Evolutionary conservation across 2,329 filamentous ascomycete genomes (phyloP).

Genomic region (Diaporthe sp.): DNA sequence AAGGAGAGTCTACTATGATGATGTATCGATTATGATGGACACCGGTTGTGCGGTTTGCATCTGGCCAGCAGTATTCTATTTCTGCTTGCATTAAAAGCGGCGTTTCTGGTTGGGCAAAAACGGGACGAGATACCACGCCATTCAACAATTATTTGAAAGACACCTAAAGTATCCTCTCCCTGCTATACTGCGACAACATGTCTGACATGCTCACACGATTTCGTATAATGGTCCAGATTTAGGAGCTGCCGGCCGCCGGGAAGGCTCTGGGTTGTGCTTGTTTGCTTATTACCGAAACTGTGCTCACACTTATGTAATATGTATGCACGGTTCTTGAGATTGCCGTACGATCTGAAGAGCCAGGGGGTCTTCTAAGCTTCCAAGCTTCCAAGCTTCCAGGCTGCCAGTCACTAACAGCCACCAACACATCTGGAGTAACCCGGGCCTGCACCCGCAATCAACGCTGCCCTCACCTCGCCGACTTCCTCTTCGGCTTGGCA

Average conservation of each 20-base stretch:
- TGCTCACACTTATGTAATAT: constrained; percentile 26
- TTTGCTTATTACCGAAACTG: constrained; percentile 10
- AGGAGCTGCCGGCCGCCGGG: not conserved
- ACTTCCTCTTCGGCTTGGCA: constrained; percentile 52
- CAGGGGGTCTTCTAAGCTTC: not conserved
- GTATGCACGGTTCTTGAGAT: constrained; percentile 20
- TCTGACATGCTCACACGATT: not conserved
- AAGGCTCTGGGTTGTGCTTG: not conserved
- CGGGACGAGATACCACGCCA: constrained; percentile 37
- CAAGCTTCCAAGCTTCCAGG: constrained; percentile 22
- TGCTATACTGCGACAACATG: not conserved
- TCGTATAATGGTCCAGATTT: not conserved
- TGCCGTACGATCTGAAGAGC: not conserved
- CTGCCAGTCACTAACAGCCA: not conserved
- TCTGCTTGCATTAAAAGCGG: constrained; percentile 12
- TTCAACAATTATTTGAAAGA: not conserved
- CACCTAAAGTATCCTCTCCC: not conserved
- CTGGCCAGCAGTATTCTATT: not conserved
- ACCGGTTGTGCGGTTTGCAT: not conserved
- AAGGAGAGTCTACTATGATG: constrained; percentile 40
- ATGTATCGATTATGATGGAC: not conserved
- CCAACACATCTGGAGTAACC: constrained; percentile 1
- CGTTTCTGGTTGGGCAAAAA: constrained; percentile 26
- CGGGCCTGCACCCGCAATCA: not conserved
- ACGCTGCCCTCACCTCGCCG: constrained; percentile 27